These are phyloP conservation scores for Antrodiella citrinella DNA, from an alignment of 768 basidiomycete species.

Conservation along the genomic window DNA sequence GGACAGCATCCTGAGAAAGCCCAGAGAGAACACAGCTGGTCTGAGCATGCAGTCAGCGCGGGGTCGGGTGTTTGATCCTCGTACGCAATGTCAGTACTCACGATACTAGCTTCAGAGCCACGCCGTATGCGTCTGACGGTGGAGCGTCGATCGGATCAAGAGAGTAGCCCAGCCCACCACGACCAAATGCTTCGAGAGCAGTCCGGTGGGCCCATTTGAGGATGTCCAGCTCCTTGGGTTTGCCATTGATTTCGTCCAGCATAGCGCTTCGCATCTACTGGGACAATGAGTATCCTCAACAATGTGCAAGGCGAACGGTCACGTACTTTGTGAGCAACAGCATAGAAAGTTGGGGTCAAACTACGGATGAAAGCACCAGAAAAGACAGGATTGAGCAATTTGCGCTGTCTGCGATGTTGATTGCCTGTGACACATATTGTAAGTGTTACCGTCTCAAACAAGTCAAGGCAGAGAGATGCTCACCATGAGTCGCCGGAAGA, in stretches of 20 bases:
- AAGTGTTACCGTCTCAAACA: too few relatives aligned
- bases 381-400: neutral
- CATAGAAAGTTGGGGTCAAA: neutral
- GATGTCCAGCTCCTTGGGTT: conserved; percentile 9
- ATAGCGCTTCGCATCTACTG: neutral
- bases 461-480: too few relatives aligned
- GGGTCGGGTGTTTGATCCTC: too few relatives aligned
- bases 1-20: neutral
- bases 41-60: too few relatives aligned
- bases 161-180: conserved; percentile 23
- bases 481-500: neutral
- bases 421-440: too few relatives aligned
- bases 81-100: conserved; percentile 11
- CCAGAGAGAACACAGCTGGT: neutral
- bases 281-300: neutral
- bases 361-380: neutral
- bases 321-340: conserved; percentile 1
- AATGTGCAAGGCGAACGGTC: neutral
- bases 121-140: conserved; percentile 21
- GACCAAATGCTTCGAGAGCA: conserved; percentile 10
- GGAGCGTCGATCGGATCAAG: conserved; percentile 22
- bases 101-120: conserved; percentile 24
- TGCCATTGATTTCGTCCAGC: neutral
- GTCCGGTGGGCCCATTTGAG: conserved; percentile 10
- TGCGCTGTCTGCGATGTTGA: conserved; percentile 21